phyloP scores from a whole-genome alignment of 345 rosid species.

The Boechera stricta region DNA sequence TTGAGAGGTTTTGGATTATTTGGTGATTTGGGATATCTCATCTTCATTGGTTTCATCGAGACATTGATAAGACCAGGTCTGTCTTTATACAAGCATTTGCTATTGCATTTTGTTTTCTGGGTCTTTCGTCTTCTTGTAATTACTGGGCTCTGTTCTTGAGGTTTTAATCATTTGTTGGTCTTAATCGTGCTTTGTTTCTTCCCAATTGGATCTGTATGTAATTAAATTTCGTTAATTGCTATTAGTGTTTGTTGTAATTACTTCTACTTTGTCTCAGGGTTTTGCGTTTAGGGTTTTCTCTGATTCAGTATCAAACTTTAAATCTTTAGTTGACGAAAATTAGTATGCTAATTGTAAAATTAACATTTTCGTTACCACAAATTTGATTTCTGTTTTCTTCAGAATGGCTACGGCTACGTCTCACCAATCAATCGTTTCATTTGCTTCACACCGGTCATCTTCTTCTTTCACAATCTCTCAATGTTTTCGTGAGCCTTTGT shows the following conservation, averaged over 20 bases:
- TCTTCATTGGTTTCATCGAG: conserved; percentile 17
- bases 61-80: conserved; percentile 29
- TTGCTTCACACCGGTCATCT: conserved; percentile 42
- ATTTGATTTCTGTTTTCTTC: conserved; percentile 36
- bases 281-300: background rate
- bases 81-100: background rate
- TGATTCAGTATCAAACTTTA: conserved; percentile 1
- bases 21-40: background rate
- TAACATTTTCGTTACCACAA: background rate
- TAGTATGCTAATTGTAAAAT: background rate
- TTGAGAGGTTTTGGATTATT: background rate
- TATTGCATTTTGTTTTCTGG: conserved; percentile 9
- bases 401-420: conserved; percentile 74
- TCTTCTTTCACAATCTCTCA: conserved; percentile 45
- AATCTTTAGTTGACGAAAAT: conserved; percentile 1
- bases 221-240: background rate
- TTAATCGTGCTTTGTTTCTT: conserved; percentile 6
- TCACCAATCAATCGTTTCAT: conserved; percentile 54
- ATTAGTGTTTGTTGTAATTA: conserved; percentile 3
- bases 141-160: background rate
- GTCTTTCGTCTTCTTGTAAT: background rate
- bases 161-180: background rate
- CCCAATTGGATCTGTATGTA: background rate
- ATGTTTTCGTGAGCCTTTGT: conserved; percentile 43
- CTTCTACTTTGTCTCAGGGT: background rate